phyloP scores from a whole-genome alignment of 2,329 filamentous ascomycete species.

The Scopulariopsis brevicaulis region DNA sequence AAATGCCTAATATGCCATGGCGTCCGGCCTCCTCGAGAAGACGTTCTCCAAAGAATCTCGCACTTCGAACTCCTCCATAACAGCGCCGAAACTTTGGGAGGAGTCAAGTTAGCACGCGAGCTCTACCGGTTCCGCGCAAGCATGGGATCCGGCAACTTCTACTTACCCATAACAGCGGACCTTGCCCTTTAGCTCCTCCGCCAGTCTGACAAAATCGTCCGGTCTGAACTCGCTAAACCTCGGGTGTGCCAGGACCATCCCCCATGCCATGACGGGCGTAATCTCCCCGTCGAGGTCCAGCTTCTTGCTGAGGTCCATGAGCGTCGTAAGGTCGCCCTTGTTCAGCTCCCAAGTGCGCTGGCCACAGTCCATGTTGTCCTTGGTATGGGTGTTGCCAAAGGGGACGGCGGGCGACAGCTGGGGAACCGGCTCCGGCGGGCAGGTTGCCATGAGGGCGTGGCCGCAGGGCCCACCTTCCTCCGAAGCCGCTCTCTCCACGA shows the following conservation, averaged over 20 bases:
- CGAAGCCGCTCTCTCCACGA: constrained; percentile 49
- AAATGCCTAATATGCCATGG: neutral
- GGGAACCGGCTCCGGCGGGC: constrained; percentile 57
- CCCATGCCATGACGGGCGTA: constrained; percentile 92
- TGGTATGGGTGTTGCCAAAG: constrained; percentile 35
- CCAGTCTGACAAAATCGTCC: constrained; percentile 60
- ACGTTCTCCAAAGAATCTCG: constrained; percentile 66
- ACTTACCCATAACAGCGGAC: constrained; percentile 86
- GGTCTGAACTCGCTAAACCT: constrained; percentile 53
- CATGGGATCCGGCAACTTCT: neutral
- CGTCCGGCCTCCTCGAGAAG: constrained; percentile 28
- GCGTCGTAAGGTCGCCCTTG: constrained; percentile 64
- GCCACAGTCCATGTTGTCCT: constrained; percentile 12
- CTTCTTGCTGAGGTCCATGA: constrained; percentile 74
- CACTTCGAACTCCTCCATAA: constrained; percentile 58
- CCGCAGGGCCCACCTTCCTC: constrained; percentile 64
- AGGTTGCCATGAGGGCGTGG: constrained; percentile 88
- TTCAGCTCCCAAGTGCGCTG: constrained; percentile 72
- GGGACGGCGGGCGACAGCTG: constrained; percentile 37
- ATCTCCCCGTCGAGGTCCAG: constrained; percentile 82
- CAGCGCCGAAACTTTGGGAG: constrained; percentile 43
- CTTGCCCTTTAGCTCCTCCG: constrained; percentile 65
- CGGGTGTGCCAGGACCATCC: constrained; percentile 64
- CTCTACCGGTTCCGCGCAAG: neutral
- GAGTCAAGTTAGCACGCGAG: constrained; percentile 3